Conservation (phyloP, 805 yeast genomes). For the Barnettozyma populi region DNA sequence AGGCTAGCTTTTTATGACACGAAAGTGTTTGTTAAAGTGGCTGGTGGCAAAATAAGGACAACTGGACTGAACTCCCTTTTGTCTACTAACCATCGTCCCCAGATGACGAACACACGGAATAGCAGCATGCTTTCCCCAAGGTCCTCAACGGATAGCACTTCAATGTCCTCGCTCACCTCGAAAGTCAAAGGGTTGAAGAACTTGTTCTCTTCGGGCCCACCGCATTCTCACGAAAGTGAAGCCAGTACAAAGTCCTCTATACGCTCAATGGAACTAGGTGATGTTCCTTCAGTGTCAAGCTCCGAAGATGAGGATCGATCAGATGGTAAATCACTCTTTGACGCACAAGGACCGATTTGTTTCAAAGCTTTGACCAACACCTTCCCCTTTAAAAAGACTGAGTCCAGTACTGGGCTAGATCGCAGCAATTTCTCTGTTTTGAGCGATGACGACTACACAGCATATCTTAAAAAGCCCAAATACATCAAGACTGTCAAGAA, state of each 20-base stretch:
- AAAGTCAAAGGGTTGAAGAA: conserved; percentile 1
- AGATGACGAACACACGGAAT: neutral
- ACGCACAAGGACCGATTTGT: conserved; percentile 2
- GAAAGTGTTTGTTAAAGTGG: neutral
- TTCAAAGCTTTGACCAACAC: neutral
- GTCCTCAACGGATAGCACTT: neutral
- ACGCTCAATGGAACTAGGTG: neutral
- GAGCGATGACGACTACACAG: conserved; percentile 32
- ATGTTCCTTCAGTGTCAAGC: conserved; percentile 4
- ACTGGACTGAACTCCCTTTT: neutral
- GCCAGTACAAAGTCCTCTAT: neutral
- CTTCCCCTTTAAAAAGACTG: neutral
- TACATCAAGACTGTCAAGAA: conserved; percentile 46
- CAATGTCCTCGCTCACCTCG: conserved; percentile 1
- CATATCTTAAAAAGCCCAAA: conserved; percentile 46
- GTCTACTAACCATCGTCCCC: neutral
- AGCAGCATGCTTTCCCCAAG: neutral
- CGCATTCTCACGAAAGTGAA: neutral
- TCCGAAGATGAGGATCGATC: conserved; percentile 15
- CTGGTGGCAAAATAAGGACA: neutral
- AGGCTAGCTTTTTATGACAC: neutral
- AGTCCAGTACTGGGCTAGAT: neutral
- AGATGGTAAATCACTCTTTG: conserved; percentile 6
- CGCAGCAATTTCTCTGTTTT: neutral
- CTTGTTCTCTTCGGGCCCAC: neutral